Evolutionary conservation across 164 flowering plant species (phyloP).

Genomic region (Aristolochia contorta): DNA sequence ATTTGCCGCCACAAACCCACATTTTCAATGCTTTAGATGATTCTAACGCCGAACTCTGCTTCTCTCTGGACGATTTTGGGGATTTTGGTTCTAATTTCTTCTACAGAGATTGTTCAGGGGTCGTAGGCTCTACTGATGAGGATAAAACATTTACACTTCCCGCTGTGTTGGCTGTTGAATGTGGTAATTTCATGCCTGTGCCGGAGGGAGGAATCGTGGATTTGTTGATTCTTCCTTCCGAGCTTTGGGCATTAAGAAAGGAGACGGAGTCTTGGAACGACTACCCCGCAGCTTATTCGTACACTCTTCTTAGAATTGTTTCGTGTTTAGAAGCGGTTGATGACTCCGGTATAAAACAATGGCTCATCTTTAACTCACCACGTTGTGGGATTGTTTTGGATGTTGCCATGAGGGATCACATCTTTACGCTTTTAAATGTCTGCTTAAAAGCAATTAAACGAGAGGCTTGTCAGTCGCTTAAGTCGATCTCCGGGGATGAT

Average conservation of each 20-base stretch:
- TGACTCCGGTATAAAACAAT: conserved; percentile 25
- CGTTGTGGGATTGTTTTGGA: conserved; percentile 68
- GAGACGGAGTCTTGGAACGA: conserved; percentile 68
- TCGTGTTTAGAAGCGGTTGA: conserved; percentile 15
- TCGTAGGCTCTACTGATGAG: conserved; percentile 29
- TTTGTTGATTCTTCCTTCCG: conserved; percentile 47
- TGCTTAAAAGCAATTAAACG: conserved; percentile 52
- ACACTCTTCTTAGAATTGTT: conserved; percentile 25
- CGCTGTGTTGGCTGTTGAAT: conserved; percentile 37
- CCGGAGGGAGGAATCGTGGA: conserved; percentile 6
- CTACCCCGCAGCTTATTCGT: conserved; percentile 43
- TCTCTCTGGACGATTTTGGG: conserved; percentile 41
- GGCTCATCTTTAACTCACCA: conserved; percentile 63
- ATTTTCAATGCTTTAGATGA: conserved; percentile 11
- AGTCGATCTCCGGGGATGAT: conserved; percentile 7
- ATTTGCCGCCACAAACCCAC: conserved; percentile 15
- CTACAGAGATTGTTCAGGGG: conserved; percentile 68
- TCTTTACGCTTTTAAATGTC: conserved; percentile 45
- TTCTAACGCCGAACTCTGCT: conserved; percentile 28
- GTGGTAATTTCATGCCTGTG: conserved; percentile 28
- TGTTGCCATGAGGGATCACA: conserved; percentile 56
- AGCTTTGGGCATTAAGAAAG: conserved; percentile 33
- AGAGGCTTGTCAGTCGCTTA: conserved; percentile 34
- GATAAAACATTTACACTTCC: conserved; percentile 52
- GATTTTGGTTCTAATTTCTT: conserved; percentile 41